These are phyloP conservation scores for Aspergillus ochraceus DNA, from an alignment of 2,329 filamentous ascomycete genomes.

Conservation along the genomic window DNA sequence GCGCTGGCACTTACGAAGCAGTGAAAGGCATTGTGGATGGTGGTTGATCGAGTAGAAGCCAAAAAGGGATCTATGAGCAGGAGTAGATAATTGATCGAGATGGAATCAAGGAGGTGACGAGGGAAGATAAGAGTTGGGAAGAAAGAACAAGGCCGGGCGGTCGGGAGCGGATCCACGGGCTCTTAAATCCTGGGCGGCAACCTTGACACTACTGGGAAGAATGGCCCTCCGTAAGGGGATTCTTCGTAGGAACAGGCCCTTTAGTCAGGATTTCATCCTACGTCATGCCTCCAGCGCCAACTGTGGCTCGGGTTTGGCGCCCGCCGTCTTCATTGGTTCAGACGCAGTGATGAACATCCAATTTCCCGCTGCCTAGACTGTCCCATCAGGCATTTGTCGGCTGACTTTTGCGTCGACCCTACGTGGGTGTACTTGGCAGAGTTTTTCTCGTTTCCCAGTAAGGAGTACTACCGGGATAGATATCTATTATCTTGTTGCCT, in stretches of 20 bases:
- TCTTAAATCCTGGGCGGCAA: slow-evolving; percentile 11
- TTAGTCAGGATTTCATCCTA: slow-evolving; percentile 7
- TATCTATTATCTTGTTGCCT: slow-evolving; percentile 8
- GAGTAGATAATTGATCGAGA: slow-evolving; percentile 10
- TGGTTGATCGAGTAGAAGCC: slow-evolving; percentile 27
- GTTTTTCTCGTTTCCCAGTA: background rate
- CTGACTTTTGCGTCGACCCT: slow-evolving; percentile 6
- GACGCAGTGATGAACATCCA: slow-evolving; percentile 8
- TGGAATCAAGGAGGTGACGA: slow-evolving; percentile 5
- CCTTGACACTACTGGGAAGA: background rate
- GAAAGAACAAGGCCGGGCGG: slow-evolving; percentile 1
- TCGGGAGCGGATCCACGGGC: slow-evolving; percentile 6
- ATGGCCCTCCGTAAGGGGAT: background rate
- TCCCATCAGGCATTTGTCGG: slow-evolving; percentile 5
- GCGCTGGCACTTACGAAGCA: slow-evolving; percentile 49
- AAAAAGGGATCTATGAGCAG: slow-evolving; percentile 1
- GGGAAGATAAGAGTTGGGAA: background rate
- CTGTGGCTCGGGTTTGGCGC: slow-evolving; percentile 16
- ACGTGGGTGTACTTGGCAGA: background rate
- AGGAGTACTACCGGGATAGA: background rate
- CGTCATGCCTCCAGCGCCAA: slow-evolving; percentile 17
- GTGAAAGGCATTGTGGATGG: slow-evolving; percentile 49
- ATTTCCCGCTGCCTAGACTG: slow-evolving; percentile 12
- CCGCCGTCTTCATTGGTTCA: slow-evolving; percentile 8
- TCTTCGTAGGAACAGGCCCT: background rate